Conservation (phyloP, 768 basidiomycete genomes). For the Trametes sanguinea region DNA sequence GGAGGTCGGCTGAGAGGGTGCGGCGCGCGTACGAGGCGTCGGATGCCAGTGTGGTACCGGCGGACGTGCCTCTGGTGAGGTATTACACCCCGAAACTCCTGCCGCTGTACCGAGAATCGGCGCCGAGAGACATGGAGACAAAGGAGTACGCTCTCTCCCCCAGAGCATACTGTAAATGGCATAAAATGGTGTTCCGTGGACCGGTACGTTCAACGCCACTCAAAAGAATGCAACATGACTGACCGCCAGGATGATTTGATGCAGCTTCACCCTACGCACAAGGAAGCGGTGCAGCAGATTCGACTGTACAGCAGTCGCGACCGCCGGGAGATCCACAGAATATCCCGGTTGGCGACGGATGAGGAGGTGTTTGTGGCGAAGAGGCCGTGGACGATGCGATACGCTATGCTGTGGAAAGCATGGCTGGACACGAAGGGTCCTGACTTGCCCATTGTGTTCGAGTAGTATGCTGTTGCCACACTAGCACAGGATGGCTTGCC, state of each 20-base stretch:
- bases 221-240: not conserved
- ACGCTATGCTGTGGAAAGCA: slow-evolving; percentile 39
- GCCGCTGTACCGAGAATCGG: slow-evolving; percentile 39
- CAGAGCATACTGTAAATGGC: slow-evolving; percentile 47
- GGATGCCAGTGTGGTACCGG: slow-evolving; percentile 14
- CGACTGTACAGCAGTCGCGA: slow-evolving; percentile 42
- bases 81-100: slow-evolving; percentile 34
- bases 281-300: slow-evolving; percentile 37
- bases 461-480: slow-evolving; percentile 15
- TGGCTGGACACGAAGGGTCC: slow-evolving; percentile 42
- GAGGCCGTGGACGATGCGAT: slow-evolving; percentile 30
- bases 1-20: slow-evolving; percentile 16
- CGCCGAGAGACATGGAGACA: slow-evolving; percentile 19
- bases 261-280: slow-evolving; percentile 40
- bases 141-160: slow-evolving; percentile 36
- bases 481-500: not conserved
- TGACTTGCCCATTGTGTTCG: slow-evolving; percentile 39
- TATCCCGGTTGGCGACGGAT: slow-evolving; percentile 42
- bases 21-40: slow-evolving; percentile 14
- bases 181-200: slow-evolving; percentile 45
- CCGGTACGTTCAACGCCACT: slow-evolving; percentile 34
- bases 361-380: slow-evolving; percentile 36
- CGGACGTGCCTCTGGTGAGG: slow-evolving; percentile 22
- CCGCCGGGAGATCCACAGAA: slow-evolving; percentile 43
- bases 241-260: not conserved